A percentile compares a stretch with the other conserved stretches of the same genome.
These are phyloP conservation scores for Plasmopara halstedii DNA, from an alignment of 352 stramenopile genomes.

Conservation along the genomic window DNA sequence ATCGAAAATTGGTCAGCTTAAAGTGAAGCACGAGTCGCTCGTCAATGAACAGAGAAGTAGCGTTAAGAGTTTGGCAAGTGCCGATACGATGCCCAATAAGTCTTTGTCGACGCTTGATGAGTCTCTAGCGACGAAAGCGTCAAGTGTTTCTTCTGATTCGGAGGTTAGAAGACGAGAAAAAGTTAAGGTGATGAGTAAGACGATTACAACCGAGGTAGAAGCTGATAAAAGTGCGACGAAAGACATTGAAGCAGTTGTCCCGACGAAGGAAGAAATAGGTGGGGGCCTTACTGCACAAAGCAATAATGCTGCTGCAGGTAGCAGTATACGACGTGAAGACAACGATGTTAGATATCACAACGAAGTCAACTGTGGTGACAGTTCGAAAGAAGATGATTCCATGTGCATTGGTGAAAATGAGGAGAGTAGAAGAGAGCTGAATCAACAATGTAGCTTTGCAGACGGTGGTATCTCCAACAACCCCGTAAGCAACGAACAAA, in stretches of 20 bases:
- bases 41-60: neutral
- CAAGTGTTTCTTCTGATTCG: neutral
- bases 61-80: neutral
- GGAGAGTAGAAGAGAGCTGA: neutral
- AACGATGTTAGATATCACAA: neutral
- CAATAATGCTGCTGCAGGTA: neutral
- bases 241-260: neutral
- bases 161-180: neutral
- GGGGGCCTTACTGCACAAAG: neutral
- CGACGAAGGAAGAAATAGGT: neutral
- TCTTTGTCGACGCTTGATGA: neutral
- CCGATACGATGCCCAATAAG: neutral
- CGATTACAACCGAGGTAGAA: neutral
- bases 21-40: constrained; percentile 7
- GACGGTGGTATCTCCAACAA: neutral
- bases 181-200: neutral
- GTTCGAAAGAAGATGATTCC: too few species aligned
- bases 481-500: neutral
- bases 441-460: neutral
- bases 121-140: neutral
- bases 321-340: neutral
- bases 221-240: neutral
- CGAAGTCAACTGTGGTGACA: neutral
- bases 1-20: constrained; percentile 10
- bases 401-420: too few species aligned